A percentile compares a stretch with the other conserved stretches of the same genome.
Conservation (phyloP, 345 rosid species). For the Populus pruinosa region DNA sequence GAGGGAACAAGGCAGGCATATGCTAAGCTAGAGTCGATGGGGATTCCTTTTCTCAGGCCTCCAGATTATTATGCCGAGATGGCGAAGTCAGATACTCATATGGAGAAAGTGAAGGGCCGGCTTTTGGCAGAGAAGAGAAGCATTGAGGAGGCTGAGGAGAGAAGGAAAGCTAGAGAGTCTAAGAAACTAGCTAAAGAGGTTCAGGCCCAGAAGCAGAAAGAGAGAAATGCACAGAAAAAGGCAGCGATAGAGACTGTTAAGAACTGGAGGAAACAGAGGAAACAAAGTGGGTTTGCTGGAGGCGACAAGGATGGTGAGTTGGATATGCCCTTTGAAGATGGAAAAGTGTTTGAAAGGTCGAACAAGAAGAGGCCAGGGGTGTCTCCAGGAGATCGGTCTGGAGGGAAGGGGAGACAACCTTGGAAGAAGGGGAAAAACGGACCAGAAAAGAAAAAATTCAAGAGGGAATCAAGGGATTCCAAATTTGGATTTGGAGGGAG, state of each 20-base stretch:
- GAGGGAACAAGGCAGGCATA: conserved; percentile 71
- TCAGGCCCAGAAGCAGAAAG: conserved; percentile 79
- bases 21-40: conserved; percentile 53
- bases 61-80: conserved; percentile 82
- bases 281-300: conserved; percentile 64
- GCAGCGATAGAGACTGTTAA: conserved; percentile 69
- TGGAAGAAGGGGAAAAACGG: conserved; percentile 30
- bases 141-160: conserved; percentile 83
- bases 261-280: conserved; percentile 89
- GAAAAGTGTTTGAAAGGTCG: conserved; percentile 54
- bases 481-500: conserved; percentile 68
- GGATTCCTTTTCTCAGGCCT: conserved; percentile 72
- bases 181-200: conserved; percentile 73
- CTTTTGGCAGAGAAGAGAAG: conserved; percentile 64
- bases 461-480: conserved; percentile 42
- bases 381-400: conserved; percentile 57
- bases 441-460: conserved; percentile 23
- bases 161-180: conserved; percentile 80
- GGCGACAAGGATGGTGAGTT: conserved; percentile 47
- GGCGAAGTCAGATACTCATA: conserved; percentile 74
- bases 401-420: conserved; percentile 48
- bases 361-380: conserved; percentile 66
- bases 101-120: conserved; percentile 79
- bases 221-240: conserved; percentile 67
- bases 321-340: conserved; percentile 61